Evolutionary conservation across 352 stramenopile genomes (phyloP).

Genomic region (Saprolegnia diclina): DNA sequence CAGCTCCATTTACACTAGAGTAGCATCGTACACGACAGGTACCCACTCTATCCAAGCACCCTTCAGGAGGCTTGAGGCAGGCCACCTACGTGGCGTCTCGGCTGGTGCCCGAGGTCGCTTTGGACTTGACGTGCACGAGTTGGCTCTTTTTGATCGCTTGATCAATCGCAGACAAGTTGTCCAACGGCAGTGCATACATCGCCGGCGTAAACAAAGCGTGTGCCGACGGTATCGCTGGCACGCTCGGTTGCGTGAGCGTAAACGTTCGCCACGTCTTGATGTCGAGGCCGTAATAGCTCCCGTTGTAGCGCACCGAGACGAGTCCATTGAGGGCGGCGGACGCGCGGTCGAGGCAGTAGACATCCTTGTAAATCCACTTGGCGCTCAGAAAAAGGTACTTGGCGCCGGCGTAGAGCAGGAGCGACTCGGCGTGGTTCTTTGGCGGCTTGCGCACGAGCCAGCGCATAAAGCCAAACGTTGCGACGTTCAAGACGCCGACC

Average conservation of each 20-base stretch:
- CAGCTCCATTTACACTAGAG: too few species aligned
- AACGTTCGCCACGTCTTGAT: constrained; percentile 7
- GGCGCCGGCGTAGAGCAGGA: background rate
- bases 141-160: background rate
- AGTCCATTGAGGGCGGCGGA: background rate
- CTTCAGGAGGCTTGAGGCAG: too few species aligned
- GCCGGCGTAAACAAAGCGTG: background rate
- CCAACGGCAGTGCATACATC: background rate
- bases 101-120: background rate
- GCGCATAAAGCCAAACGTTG: background rate
- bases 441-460: background rate
- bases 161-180: background rate
- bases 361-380: background rate
- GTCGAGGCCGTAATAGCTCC: background rate
- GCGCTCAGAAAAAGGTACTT: background rate
- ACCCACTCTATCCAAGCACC: too few species aligned
- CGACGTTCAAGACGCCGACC: background rate
- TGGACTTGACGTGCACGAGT: background rate
- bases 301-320: background rate
- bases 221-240: background rate
- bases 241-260: background rate
- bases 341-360: constrained; percentile 1
- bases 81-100: too few species aligned
- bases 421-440: background rate
- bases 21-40: too few species aligned